These are phyloP conservation scores for Elasticomyces elasticus DNA, from an alignment of 495 filamentous ascomycete species.

Conservation along the genomic window DNA sequence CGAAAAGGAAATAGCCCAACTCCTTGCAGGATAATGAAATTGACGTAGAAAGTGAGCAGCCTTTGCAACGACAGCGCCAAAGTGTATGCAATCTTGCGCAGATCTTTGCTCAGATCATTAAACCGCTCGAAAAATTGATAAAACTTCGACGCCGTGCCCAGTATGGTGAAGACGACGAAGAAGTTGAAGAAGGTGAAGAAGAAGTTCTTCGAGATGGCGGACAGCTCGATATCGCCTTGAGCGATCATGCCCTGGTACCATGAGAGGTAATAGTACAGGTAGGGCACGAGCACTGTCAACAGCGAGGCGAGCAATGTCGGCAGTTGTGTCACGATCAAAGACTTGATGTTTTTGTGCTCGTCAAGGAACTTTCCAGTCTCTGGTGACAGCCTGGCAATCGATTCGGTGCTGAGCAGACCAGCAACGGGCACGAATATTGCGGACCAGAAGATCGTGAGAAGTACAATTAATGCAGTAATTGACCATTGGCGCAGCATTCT, in stretches of 20 bases:
- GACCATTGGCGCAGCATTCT: conserved; percentile 69
- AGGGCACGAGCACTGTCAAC: conserved; percentile 81
- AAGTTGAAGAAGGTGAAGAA: conserved; percentile 99
- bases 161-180: conserved; percentile 87
- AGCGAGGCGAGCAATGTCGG: conserved; percentile 77
- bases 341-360: conserved; percentile 53
- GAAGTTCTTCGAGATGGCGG: conserved; percentile 95
- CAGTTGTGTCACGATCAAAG: conserved; percentile 76
- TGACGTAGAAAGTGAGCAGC: conserved; percentile 78
- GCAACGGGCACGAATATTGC: conserved; percentile 74
- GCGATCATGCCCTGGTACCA: conserved; percentile 80
- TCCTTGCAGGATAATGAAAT: conserved; percentile 88
- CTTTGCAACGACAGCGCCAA: conserved; percentile 65
- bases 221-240: conserved; percentile 87
- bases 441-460: conserved; percentile 85
- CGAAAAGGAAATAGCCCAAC: conserved; percentile 88
- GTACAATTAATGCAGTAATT: conserved; percentile 67
- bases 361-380: conserved; percentile 57
- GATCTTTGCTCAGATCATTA: conserved; percentile 63
- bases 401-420: conserved; percentile 62
- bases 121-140: conserved; percentile 60
- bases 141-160: conserved; percentile 67
- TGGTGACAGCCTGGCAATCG: conserved; percentile 63
- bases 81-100: conserved; percentile 62
- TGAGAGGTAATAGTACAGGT: conserved; percentile 66